These are phyloP conservation scores for Populus nigra DNA, from an alignment of 345 rosid species.

Conservation along the genomic window DNA sequence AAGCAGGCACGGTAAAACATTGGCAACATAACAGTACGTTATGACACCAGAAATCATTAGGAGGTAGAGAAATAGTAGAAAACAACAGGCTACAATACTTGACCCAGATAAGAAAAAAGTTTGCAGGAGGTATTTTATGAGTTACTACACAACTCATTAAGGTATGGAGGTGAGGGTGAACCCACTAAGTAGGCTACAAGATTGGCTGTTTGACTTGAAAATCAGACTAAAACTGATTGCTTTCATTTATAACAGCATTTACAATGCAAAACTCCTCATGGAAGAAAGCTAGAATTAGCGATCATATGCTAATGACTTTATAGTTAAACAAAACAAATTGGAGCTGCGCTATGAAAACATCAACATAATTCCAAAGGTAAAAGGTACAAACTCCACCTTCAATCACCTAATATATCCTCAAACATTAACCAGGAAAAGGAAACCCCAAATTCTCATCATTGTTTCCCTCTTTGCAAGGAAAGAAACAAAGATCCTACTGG, in stretches of 20 bases:
- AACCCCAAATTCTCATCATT: background rate
- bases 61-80: background rate
- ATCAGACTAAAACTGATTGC: background rate
- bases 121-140: background rate
- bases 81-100: background rate
- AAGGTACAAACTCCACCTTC: background rate
- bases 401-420: background rate
- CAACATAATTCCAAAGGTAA: background rate
- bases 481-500: background rate
- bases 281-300: background rate
- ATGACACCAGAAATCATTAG: background rate
- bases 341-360: background rate
- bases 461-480: background rate
- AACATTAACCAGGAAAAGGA: background rate
- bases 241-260: background rate
- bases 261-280: background rate
- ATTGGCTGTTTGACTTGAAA: background rate
- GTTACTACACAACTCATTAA: background rate
- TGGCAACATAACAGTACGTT: no score
- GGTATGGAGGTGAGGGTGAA: background rate
- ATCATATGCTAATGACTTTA: background rate
- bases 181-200: background rate
- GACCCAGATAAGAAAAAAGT: background rate
- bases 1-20: background rate
- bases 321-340: background rate